Percentiles rank a stretch among this genome's conserved stretches.
Evolutionary conservation across 176 grass and related monocot species (phyloP).

Genomic region (Guadua angustifolia): DNA sequence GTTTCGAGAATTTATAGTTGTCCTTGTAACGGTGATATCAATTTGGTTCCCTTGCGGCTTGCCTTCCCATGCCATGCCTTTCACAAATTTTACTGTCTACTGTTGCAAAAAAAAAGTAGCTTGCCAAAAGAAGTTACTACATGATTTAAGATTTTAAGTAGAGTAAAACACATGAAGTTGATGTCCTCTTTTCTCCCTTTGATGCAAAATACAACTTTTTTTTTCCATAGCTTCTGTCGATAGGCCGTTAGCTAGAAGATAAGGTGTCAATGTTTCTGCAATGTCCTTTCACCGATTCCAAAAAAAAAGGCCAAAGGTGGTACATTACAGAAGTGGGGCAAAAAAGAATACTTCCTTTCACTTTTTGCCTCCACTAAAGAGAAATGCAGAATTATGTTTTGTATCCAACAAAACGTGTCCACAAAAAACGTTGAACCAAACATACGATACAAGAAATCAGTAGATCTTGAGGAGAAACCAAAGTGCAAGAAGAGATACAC

Average conservation of each 20-base stretch:
- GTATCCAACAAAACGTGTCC: not conserved
- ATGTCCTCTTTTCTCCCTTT: not conserved
- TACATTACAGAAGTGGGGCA: not conserved
- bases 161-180: not conserved
- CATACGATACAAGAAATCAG: not conserved
- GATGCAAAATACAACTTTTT: not conserved
- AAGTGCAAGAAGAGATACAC: not conserved
- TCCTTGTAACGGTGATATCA: too few relatives aligned
- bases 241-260: not conserved
- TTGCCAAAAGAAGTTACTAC: not conserved
- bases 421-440: not conserved
- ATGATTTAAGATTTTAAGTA: not conserved
- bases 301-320: not conserved
- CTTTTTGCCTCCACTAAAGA: not conserved
- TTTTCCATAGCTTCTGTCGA: slow-evolving; percentile 2
- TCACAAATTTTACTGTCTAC: not conserved
- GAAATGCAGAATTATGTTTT: not conserved
- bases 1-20: not conserved
- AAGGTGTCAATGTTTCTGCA: slow-evolving; percentile 9
- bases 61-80: not conserved
- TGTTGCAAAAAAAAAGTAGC: not conserved
- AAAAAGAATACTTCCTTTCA: not conserved
- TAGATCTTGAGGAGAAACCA: not conserved
- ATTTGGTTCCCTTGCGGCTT: not conserved
- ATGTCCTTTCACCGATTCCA: slow-evolving; percentile 18